Conservation (phyloP, 306 rosid species). For the Fragaria nilgerrensis region DNA sequence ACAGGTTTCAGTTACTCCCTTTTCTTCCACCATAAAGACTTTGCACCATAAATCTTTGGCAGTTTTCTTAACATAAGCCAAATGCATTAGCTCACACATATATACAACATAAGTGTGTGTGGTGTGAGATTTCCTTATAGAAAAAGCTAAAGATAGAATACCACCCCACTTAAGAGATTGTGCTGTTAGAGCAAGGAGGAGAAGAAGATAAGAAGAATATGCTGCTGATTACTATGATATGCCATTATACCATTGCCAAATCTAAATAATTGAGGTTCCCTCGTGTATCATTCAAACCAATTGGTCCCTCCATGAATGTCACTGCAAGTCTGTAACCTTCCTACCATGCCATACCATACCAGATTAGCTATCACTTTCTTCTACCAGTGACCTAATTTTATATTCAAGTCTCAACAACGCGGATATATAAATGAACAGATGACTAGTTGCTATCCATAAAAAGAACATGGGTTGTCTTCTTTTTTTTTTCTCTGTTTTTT, state of each 20-base stretch:
- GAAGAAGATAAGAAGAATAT: slow-evolving; percentile 14
- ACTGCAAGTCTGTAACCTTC: not conserved
- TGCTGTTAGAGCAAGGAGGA: not conserved
- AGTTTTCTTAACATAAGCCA: not conserved
- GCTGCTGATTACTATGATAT: not conserved
- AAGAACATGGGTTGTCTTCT: not conserved
- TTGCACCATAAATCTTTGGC: not conserved
- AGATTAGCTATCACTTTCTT: not conserved
- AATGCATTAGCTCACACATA: not conserved
- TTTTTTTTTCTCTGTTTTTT: too few relatives aligned
- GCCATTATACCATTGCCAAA: not conserved
- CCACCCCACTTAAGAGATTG: not conserved
- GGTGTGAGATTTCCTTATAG: slow-evolving; percentile 1
- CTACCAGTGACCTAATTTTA: not conserved
- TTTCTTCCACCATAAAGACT: too few relatives aligned
- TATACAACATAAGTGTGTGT: not conserved
- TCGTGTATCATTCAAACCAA: not conserved
- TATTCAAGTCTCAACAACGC: not conserved
- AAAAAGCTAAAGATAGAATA: slow-evolving; percentile 18
- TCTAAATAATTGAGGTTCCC: not conserved
- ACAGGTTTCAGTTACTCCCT: too few relatives aligned
- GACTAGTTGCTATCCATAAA: not conserved
- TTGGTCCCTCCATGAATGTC: slow-evolving; percentile 11
- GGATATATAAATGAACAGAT: not conserved
- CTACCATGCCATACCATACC: slow-evolving; percentile 3